Evolutionary conservation across 2,329 filamentous ascomycete genomes (phyloP), one percentile per base, ranked within the genome.

Genomic region (Coniochaeta ligniaria): DNA sequence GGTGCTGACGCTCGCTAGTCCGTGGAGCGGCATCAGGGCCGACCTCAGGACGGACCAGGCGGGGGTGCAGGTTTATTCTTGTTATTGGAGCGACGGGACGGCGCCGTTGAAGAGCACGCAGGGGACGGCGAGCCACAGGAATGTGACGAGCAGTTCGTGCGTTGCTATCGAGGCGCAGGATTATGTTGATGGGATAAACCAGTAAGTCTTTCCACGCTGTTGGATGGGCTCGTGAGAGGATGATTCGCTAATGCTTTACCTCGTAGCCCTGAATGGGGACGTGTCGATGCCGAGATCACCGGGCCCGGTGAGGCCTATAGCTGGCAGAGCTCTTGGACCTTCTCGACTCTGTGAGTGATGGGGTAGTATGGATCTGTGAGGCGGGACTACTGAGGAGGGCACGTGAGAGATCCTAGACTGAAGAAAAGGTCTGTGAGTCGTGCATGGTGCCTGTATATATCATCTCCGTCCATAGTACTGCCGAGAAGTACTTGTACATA

Each of bases 141-240:
- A 71, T 63, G 79, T 85, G 8, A 75, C 77, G 60, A 72, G 88
- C 70, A 88, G 87, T 68, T 88, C 86, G 22, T 92, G 89, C 69
- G 71, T 92, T 7, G 90, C 91, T 35, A 84, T 92, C 69, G 90
- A 92, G 74, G 86, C 89, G 2, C 85, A 92, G 71, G 88, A 90
- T 69, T 92, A 86, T 78, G 89, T 90, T 62, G 88, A 92, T 70
- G 89, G 83, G 2, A 90, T 92, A 73, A 92, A 92, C 71, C 82
- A 89, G 77, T 80, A 68, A 71, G 77, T 74, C 50, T 22, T 22
- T 14, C 54, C 12, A 7, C 3, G n/a, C 6, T 28, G 22, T n/a
- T 24, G 4, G 14, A 5, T 28, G 3, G 6, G 8, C 8, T 47
- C 2, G 22, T n/a, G 22, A 31, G 4, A 17, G 57, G 14, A 52